phyloP scores from a whole-genome alignment of 495 filamentous ascomycete species.

The Podospora pseudoanserina region DNA sequence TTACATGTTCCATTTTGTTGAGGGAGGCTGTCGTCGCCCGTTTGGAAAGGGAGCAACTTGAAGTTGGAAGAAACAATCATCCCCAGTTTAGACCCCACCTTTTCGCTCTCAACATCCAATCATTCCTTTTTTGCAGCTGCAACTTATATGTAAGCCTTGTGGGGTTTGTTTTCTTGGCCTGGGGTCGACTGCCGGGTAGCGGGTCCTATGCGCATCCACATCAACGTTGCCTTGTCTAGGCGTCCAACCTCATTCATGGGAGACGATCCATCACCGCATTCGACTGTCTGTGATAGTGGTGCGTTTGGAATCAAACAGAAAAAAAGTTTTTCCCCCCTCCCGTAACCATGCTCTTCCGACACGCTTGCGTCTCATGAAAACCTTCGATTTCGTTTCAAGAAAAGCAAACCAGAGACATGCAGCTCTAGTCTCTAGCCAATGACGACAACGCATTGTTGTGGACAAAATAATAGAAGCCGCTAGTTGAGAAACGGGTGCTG shows the following conservation, averaged over 20 bases:
- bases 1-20: background rate
- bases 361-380: background rate
- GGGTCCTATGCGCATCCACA: background rate
- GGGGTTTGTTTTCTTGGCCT: background rate
- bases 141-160: background rate
- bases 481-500: no score
- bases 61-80: background rate
- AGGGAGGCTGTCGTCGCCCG: background rate
- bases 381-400: background rate
- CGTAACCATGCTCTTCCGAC: background rate
- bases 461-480: no score
- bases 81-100: background rate
- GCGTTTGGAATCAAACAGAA: background rate
- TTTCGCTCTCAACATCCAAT: background rate
- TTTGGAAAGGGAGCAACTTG: background rate
- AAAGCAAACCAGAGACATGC: background rate
- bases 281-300: background rate
- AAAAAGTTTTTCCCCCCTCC: background rate
- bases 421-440: background rate
- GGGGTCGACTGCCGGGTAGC: background rate
- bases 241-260: background rate
- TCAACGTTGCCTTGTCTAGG: background rate
- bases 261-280: background rate
- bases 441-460: background rate
- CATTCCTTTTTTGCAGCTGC: background rate